phyloP scores from a whole-genome alignment of 257 asterid genomes.

The Misopates orontium region DNA sequence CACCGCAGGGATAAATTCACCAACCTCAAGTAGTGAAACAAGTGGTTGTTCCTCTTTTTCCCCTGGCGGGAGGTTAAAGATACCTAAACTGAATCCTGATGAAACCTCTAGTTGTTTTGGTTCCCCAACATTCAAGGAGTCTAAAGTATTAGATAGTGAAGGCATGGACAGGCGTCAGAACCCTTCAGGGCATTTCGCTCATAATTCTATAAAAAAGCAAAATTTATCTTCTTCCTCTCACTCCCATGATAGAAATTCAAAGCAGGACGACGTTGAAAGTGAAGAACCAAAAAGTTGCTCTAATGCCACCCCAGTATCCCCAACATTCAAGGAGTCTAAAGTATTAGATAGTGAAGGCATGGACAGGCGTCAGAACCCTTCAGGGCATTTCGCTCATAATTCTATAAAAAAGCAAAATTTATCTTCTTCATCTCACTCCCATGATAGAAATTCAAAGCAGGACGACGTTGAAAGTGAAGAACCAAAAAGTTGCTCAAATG shows the following conservation, averaged over 20 bases:
- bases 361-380: conserved; percentile 18
- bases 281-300: conserved; percentile 28
- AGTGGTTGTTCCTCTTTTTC: conserved; percentile 34
- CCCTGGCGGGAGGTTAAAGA: conserved; percentile 26
- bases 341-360: conserved; percentile 19
- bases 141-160: conserved; percentile 31
- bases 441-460: conserved; percentile 25
- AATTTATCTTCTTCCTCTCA: conserved; percentile 26
- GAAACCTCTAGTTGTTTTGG: conserved; percentile 17
- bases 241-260: conserved; percentile 24
- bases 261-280: conserved; percentile 24
- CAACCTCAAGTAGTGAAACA: conserved; percentile 28
- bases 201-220: conserved; percentile 18
- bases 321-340: conserved; percentile 29
- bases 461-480: conserved; percentile 31
- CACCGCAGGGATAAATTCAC: conserved; percentile 33
- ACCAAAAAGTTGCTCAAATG: conserved; percentile 14
- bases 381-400: conserved; percentile 18
- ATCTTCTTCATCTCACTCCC: conserved; percentile 26
- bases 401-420: conserved; percentile 23
- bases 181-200: conserved; percentile 25
- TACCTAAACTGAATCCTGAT: conserved; percentile 32
- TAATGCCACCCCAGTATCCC: conserved; percentile 23
- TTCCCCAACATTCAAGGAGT: conserved; percentile 30
- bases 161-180: conserved; percentile 19